A percentile compares a stretch with the other conserved stretches of the same genome.
These are phyloP conservation scores for Coffea humblotiana DNA, from an alignment of 305 asterid genomes.

Conservation along the genomic window DNA sequence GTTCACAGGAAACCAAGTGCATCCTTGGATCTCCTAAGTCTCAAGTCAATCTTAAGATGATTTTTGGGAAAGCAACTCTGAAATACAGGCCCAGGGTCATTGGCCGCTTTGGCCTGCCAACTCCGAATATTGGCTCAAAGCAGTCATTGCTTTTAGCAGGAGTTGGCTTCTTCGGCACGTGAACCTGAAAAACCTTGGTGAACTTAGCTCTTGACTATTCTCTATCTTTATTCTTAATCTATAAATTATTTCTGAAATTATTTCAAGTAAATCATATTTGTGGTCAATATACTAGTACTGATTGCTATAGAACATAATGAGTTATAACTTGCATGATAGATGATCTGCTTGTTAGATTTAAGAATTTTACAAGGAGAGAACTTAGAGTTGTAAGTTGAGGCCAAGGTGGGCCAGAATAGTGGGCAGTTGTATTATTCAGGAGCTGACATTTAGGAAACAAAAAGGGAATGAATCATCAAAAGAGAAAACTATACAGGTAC, in stretches of 20 bases:
- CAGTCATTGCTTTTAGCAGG: slow-evolving; percentile 37
- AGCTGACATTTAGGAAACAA: too few relatives aligned
- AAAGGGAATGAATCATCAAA: too few relatives aligned
- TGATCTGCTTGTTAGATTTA: background rate
- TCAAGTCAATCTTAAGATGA: slow-evolving; percentile 46
- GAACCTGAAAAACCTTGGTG: slow-evolving; percentile 42
- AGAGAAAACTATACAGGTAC: too few relatives aligned
- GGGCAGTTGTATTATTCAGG: too few relatives aligned
- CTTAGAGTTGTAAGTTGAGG: background rate
- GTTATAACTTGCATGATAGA: background rate
- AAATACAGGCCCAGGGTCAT: slow-evolving; percentile 36
- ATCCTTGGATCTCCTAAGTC: slow-evolving; percentile 53
- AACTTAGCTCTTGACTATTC: slow-evolving; percentile 28
- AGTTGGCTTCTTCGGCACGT: slow-evolving; percentile 46
- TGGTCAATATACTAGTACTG: background rate
- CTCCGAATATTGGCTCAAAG: slow-evolving; percentile 34
- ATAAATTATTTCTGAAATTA: background rate
- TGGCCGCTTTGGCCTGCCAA: slow-evolving; percentile 37
- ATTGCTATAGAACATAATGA: background rate
- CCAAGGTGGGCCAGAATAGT: background rate
- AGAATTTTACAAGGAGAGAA: background rate
- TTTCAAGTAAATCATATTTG: too few relatives aligned
- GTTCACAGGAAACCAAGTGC: slow-evolving; percentile 67
- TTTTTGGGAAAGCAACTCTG: slow-evolving; percentile 36
- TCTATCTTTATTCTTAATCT: slow-evolving; percentile 15